These are phyloP conservation scores for Naematelia aurantialba DNA, from an alignment of 768 basidiomycete species.

Conservation along the genomic window DNA sequence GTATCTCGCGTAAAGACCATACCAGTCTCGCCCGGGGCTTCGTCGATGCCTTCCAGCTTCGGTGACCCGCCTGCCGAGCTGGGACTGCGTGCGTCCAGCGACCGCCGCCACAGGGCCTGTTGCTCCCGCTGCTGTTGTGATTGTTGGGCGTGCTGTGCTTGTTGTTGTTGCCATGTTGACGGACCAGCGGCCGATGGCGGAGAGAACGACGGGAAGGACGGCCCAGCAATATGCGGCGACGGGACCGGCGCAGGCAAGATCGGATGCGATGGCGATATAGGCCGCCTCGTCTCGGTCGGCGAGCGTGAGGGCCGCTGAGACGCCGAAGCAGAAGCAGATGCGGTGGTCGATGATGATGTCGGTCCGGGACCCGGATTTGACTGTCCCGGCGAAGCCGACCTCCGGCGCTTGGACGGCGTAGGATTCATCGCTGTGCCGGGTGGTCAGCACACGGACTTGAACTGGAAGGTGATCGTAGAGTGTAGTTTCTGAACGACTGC, in stretches of 20 bases:
- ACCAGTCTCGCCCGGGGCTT: constrained; percentile 2
- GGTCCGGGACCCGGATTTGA: not conserved
- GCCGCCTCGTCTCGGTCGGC: not conserved
- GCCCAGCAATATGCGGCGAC: constrained; percentile 7
- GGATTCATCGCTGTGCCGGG: constrained; percentile 11
- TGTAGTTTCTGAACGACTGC: no score
- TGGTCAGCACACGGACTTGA: no score
- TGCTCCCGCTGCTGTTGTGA: not conserved
- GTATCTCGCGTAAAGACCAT: constrained; percentile 17
- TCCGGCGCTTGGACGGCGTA: constrained; percentile 13
- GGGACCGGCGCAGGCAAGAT: constrained; percentile 17
- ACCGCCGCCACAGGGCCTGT: constrained; percentile 1
- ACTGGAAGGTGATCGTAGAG: no score
- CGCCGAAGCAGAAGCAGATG: not conserved
- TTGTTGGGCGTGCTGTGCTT: not conserved
- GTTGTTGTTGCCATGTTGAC: not conserved
- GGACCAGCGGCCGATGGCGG: constrained; percentile 7
- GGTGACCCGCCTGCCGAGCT: constrained; percentile 11
- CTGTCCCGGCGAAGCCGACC: constrained; percentile 8
- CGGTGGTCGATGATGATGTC: not conserved
- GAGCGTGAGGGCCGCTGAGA: not conserved
- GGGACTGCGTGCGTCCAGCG: constrained; percentile 18
- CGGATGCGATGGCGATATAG: constrained; percentile 13
- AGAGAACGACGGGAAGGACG: constrained; percentile 7
- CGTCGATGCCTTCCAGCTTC: constrained; percentile 18